These are phyloP conservation scores for Coemansia sp. DNA, from an alignment of 192 early-diverging fungal species.

Conservation along the genomic window DNA sequence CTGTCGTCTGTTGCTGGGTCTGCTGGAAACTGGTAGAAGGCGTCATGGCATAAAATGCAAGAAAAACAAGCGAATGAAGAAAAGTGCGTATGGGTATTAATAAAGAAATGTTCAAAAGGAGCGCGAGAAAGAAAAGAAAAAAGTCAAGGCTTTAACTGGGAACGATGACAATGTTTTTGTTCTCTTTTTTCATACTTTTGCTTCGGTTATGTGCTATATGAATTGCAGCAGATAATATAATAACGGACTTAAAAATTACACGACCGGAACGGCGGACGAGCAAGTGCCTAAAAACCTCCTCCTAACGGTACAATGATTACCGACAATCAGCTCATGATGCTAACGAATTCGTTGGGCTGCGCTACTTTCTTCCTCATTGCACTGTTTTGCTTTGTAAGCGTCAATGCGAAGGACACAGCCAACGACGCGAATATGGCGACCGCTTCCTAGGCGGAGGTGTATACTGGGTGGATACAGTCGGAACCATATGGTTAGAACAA, in stretches of 20 bases:
- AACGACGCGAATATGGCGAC: not conserved
- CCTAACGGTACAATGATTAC: constrained; percentile 45
- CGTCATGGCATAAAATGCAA: not conserved
- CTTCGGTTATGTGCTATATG: too few species aligned
- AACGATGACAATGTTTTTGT: too few species aligned
- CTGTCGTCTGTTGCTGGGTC: not conserved
- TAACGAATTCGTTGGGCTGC: constrained; percentile 45
- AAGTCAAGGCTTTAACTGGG: too few species aligned
- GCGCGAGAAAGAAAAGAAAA: too few species aligned
- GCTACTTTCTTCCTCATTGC: constrained; percentile 43
- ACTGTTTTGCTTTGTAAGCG: constrained; percentile 40
- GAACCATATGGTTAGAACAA: too few species aligned
- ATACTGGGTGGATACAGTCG: too few species aligned
- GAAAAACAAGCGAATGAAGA: constrained; percentile 1
- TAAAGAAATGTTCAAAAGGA: too few species aligned
- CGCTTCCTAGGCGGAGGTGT: not conserved
- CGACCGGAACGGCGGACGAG: too few species aligned
- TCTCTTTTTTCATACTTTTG: too few species aligned
- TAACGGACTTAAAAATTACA: not conserved
- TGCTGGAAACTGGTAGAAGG: not conserved
- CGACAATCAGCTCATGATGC: constrained; percentile 44
- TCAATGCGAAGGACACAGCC: constrained; percentile 19
- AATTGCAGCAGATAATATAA: too few species aligned
- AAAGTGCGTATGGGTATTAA: constrained; percentile 1
- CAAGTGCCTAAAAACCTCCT: too few species aligned